Conservation (phyloP, 2,329 filamentous ascomycete genomes). For the Alternaria tenuissima region DNA sequence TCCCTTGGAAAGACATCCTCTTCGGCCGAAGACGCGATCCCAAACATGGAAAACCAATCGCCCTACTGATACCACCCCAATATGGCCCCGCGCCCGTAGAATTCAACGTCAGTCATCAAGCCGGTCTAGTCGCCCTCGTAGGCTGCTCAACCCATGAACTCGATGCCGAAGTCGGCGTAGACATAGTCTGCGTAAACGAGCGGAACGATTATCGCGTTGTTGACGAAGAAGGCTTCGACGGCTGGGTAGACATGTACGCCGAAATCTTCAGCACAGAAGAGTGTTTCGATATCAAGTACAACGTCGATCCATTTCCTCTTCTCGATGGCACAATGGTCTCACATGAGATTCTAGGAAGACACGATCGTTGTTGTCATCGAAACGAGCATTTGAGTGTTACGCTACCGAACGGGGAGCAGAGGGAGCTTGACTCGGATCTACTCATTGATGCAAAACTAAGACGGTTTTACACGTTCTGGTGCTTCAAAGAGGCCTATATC, state of each 20-base stretch:
- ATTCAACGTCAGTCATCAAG: slow-evolving; percentile 84
- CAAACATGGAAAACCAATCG: slow-evolving; percentile 61
- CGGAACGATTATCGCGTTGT: slow-evolving; percentile 68
- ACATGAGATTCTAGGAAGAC: slow-evolving; percentile 52
- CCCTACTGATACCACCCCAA: slow-evolving; percentile 46
- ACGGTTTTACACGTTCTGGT: slow-evolving; percentile 80
- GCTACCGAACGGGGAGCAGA: slow-evolving; percentile 46
- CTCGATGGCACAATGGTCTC: slow-evolving; percentile 55
- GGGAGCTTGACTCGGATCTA: slow-evolving; percentile 53
- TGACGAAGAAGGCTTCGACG: slow-evolving; percentile 69
- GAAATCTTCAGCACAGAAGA: slow-evolving; percentile 74
- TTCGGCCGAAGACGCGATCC: slow-evolving; percentile 64
- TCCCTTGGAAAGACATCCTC: slow-evolving; percentile 68
- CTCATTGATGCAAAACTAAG: slow-evolving; percentile 70
- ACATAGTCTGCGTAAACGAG: slow-evolving; percentile 79
- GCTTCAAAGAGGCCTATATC: slow-evolving; percentile 80
- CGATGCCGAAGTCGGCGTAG: slow-evolving; percentile 69
- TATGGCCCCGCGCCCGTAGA: slow-evolving; percentile 55
- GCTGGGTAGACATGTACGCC: slow-evolving; percentile 75
- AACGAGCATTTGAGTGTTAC: slow-evolving; percentile 51
- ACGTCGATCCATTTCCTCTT: slow-evolving; percentile 54
- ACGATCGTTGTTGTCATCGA: slow-evolving; percentile 53
- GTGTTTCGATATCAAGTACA: slow-evolving; percentile 67
- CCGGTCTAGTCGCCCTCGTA: slow-evolving; percentile 74
- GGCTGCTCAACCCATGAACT: slow-evolving; percentile 48